Evolutionary conservation across 305 asterid species (phyloP).

Genomic region (Solanum hybrid): DNA sequence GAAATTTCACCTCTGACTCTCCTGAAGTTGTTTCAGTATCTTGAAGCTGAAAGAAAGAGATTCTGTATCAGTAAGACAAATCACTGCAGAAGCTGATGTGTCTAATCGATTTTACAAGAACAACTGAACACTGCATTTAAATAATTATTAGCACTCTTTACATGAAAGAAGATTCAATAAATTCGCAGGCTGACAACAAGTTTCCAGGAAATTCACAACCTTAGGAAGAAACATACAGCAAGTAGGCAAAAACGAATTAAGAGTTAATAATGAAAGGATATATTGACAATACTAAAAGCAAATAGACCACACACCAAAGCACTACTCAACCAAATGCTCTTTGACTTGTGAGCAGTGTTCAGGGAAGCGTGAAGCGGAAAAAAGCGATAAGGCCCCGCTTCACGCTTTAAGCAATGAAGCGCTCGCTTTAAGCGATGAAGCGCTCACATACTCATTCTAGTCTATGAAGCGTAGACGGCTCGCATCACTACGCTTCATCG

Average conservation of each 20-base stretch:
- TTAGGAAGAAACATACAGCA: neutral
- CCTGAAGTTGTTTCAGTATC: slow-evolving; percentile 61
- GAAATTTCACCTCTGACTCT: slow-evolving; percentile 80
- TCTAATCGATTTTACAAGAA: neutral
- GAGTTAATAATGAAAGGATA: neutral
- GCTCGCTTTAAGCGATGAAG: no score
- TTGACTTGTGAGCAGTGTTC: neutral
- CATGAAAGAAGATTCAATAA: neutral
- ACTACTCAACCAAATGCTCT: neutral
- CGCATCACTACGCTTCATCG: no score
- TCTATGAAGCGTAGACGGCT: no score
- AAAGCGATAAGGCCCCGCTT: no score
- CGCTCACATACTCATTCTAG: no score
- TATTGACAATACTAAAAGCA: neutral
- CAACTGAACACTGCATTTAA: slow-evolving; percentile 1
- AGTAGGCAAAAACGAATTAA: neutral
- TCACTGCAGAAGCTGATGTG: neutral
- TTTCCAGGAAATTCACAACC: neutral
- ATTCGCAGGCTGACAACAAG: neutral
- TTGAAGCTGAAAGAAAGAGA: slow-evolving; percentile 56
- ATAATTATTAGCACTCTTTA: neutral
- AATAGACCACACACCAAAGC: neutral
- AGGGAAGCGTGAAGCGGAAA: no score
- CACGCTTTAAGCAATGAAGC: no score
- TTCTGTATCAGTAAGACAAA: neutral